Conservation (phyloP, 202 grass and related monocot species). For the Musa balbisiana region DNA sequence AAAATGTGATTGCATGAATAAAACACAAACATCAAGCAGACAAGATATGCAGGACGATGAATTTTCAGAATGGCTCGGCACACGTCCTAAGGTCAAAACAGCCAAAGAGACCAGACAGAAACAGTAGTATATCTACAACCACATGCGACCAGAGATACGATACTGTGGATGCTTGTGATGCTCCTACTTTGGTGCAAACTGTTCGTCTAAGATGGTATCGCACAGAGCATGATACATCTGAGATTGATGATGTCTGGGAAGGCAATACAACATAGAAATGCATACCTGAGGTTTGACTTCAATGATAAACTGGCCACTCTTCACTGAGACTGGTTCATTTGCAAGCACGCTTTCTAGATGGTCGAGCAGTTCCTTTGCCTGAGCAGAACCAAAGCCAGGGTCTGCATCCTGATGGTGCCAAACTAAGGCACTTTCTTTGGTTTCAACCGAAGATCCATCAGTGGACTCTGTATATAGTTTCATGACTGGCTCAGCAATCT, state of each 20-base stretch:
- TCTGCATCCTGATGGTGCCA: conserved; percentile 66
- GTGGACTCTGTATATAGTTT: conserved; percentile 55
- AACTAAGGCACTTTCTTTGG: conserved; percentile 59
- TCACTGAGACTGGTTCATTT: conserved; percentile 48
- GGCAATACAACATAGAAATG: not conserved
- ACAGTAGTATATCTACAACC: not conserved
- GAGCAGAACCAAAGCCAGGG: conserved; percentile 56
- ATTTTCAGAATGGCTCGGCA: not conserved
- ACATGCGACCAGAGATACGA: not conserved
- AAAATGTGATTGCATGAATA: not conserved
- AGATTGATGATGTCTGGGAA: not conserved
- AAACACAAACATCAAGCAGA: not conserved
- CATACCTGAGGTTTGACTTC: conserved; percentile 63
- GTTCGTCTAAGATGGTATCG: not conserved
- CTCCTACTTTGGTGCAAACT: not conserved
- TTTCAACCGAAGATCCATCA: conserved; percentile 53
- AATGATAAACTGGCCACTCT: conserved; percentile 52
- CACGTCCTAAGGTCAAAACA: not conserved
- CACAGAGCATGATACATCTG: not conserved
- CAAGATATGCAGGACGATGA: not conserved
- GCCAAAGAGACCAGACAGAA: not conserved
- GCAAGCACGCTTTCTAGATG: conserved; percentile 52
- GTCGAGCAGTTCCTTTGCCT: conserved; percentile 55
- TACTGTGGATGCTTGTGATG: not conserved
- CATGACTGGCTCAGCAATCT: conserved; percentile 51